These are phyloP conservation scores for Fusarium longipes DNA, from an alignment of 2,329 filamentous ascomycete species.

Conservation along the genomic window DNA sequence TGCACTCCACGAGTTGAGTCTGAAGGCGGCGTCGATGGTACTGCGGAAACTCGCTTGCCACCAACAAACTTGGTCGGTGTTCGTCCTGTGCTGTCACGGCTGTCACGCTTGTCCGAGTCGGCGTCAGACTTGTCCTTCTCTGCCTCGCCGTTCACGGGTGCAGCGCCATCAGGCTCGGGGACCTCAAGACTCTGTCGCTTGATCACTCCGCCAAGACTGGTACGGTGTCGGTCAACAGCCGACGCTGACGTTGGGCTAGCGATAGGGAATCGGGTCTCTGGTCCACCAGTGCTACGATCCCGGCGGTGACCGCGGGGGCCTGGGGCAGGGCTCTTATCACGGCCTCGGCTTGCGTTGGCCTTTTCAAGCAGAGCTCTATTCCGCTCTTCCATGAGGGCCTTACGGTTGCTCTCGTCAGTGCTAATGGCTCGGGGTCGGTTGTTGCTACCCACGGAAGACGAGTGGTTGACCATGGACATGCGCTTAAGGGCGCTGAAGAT, in stretches of 20 bases:
- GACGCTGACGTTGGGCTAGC: constrained; percentile 69
- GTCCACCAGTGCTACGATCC: constrained; percentile 79
- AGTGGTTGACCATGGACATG: constrained; percentile 76
- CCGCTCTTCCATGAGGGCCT: constrained; percentile 93
- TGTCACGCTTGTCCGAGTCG: constrained; percentile 70
- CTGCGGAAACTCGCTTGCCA: constrained; percentile 56
- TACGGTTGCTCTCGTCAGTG: constrained; percentile 94
- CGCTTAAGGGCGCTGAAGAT: constrained; percentile 98
- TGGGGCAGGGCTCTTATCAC: constrained; percentile 79
- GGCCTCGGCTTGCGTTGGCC: constrained; percentile 71
- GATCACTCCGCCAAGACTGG: constrained; percentile 59
- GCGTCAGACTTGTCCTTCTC: constrained; percentile 44
- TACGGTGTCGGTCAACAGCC: constrained; percentile 62
- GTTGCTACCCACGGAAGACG: constrained; percentile 63
- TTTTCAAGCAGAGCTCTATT: constrained; percentile 82
- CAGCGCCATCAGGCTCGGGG: constrained; percentile 68
- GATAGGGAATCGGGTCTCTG: constrained; percentile 87
- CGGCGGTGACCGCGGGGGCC: constrained; percentile 74
- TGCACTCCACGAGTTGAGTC: constrained; percentile 59
- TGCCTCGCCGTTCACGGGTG: constrained; percentile 57
- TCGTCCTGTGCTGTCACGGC: constrained; percentile 72
- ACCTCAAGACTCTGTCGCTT: constrained; percentile 84
- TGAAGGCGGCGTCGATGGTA: constrained; percentile 46
- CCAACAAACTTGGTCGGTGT: constrained; percentile 58
- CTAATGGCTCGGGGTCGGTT: constrained; percentile 86